These are phyloP conservation scores for Auricularia heimuer DNA, from an alignment of 768 basidiomycete genomes.

Conservation along the genomic window DNA sequence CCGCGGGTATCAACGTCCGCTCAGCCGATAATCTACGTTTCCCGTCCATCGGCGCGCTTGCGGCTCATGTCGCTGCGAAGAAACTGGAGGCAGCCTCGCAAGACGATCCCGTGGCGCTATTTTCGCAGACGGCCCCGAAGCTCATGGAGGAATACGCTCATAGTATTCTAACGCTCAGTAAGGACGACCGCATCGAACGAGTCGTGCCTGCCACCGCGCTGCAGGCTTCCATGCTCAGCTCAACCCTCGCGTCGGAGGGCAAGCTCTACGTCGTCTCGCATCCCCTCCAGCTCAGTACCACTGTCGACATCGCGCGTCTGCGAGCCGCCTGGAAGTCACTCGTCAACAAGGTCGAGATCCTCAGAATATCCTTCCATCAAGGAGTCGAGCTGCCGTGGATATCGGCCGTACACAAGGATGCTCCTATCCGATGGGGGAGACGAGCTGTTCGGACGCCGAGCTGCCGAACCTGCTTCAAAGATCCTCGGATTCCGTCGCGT, in stretches of 20 bases:
- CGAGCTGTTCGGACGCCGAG: background rate
- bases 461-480: too few species aligned
- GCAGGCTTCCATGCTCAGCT: background rate
- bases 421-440: background rate
- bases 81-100: too few species aligned
- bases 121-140: background rate
- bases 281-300: background rate
- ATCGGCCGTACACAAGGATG: background rate
- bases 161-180: background rate
- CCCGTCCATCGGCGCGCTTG: background rate
- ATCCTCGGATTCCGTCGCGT: too few species aligned
- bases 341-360: background rate
- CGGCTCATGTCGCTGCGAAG: background rate
- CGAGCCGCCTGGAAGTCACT: background rate
- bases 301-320: background rate
- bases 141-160: background rate
- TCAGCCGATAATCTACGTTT: background rate
- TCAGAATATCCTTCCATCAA: background rate
- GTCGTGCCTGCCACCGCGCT: background rate
- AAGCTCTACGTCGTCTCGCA: background rate
- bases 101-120: background rate
- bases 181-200: background rate
- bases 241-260: background rate
- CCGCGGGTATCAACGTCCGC: background rate
- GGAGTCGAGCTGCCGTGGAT: background rate